Evolutionary conservation across 345 rosid species (phyloP), one percentile per base, ranked within the genome.

Genomic region (Cardamine resedifolia): DNA sequence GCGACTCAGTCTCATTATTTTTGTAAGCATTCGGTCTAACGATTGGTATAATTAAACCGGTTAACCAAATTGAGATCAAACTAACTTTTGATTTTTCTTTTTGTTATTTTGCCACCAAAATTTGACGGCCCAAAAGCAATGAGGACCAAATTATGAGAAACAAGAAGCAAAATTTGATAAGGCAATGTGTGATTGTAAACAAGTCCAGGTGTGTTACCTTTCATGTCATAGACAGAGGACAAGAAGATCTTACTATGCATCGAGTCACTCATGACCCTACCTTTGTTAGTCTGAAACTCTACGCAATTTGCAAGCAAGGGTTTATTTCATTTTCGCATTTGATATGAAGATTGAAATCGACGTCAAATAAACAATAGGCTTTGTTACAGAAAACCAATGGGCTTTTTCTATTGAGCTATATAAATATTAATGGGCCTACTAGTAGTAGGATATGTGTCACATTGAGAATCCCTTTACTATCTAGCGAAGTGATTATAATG

Each of bases 171-270:
- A 4, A 16, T n/a, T 68, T 70, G 79, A 63, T 34, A 70, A 70
- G 74, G 58, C 69, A 51, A 5, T 75, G 78, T 60, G 74, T 68
- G 78, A 68, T 0, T 19, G 50, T 43, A 60, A 74, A 60, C 69
- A 36, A 67, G 31, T 23, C 73, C 30, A 39, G 31, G 31, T 48
- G 66, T 47, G 47, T 16, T 34, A 28, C 6, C 30, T 65, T 15
- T 73, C 51, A 16, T 47, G 71, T 73, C 14, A 58, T 41, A 33
- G 66, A 73, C 64, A 72, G 21, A 44, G n/a, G 70, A 63, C 77
- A 56, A 55, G 57, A 31, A 44, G 1, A 53, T 62, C 34, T 72
- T 52, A 72, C n/a, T 64, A 31, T 73, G 65, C 58, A 64, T 44
- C 47, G 27, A 55, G 10, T 51, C 70, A 34, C 23, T 7, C 27